Base-by-base conservation (phyloP, 129 eudicot species). In the Solidago caesia region DNA sequence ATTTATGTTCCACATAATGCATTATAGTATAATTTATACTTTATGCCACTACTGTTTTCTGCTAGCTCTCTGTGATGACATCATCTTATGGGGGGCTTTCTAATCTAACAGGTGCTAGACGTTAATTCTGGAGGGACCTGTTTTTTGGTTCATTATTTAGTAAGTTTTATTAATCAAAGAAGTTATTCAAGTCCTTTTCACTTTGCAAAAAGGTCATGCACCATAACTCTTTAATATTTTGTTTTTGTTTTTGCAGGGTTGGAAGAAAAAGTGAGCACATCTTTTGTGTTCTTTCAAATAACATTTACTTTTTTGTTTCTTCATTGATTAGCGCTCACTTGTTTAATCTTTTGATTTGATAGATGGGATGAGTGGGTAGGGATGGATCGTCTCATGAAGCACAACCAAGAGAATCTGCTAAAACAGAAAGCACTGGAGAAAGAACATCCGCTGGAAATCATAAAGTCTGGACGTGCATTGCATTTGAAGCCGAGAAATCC, bases 301-400 rank as follows among this genome's bases (percentile, higher is more conserved):
- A 57, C 7, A 21, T 52, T 2, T 53, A 53, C 6, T 11, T 51
- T 51, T 10, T n/a, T 51, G 57, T 10, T 13, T 42, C 6, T 60
- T 27, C 16, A 60, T 11, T 27, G 67, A 62, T 62, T 15, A 33
- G 0, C 15, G 4, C 26, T 62, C 33, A 62, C 67, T 27, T 75
- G 43, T 48, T 64, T 41, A 56, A 59, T 13, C 8, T 72, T 59
- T 52, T n/a, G 67, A 46, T 72, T 70, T 72, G 63, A 75, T 80
- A 91, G 97, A 60, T 91, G 96, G 96, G 97, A 91, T 82, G 97
- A 89, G 77, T 91, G 97, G 97, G 86, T 89, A 48, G 79, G 77
- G 78, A 43, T 63, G 58, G 91, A 89, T 71, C 89, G 87, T n/a
- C 43, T 89, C 79, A 71, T 80, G 91, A 80, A 80, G 72, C 16